phyloP scores from a whole-genome alignment of 495 filamentous ascomycete species.

The Penicillium tannophilum region DNA sequence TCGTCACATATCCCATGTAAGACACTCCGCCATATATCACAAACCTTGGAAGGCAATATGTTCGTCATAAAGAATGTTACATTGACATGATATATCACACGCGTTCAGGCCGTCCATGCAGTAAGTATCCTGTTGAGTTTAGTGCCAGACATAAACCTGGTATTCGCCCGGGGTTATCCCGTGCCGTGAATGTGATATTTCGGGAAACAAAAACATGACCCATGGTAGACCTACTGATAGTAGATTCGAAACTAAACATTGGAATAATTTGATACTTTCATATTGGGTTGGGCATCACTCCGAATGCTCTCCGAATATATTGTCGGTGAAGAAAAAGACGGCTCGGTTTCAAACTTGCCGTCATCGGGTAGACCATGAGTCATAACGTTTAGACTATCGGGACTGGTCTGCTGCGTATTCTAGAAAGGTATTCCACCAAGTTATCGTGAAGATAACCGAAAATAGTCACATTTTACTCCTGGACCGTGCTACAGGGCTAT shows the following conservation, averaged over 20 bases:
- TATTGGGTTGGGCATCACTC: conserved; percentile 3
- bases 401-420: background rate
- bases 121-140: background rate
- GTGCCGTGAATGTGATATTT: background rate
- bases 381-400: conserved; percentile 6
- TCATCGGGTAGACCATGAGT: conserved; percentile 14
- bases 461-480: background rate
- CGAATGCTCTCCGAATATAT: background rate
- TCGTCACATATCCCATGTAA: background rate
- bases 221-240: background rate
- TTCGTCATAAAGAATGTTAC: background rate
- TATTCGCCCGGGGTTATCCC: background rate
- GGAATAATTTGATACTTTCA: too few relatives aligned
- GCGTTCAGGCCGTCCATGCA: background rate
- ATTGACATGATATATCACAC: background rate
- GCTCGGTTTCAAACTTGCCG: conserved; percentile 20
- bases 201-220: background rate
- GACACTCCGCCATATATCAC: background rate
- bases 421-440: background rate
- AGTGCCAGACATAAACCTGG: background rate
- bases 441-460: background rate
- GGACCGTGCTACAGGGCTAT: background rate
- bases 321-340: conserved; percentile 12
- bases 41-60: background rate
- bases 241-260: too few relatives aligned